phyloP scores from a whole-genome alignment of 2,329 filamentous ascomycete species.

The Colletotrichum sansevieriae region DNA sequence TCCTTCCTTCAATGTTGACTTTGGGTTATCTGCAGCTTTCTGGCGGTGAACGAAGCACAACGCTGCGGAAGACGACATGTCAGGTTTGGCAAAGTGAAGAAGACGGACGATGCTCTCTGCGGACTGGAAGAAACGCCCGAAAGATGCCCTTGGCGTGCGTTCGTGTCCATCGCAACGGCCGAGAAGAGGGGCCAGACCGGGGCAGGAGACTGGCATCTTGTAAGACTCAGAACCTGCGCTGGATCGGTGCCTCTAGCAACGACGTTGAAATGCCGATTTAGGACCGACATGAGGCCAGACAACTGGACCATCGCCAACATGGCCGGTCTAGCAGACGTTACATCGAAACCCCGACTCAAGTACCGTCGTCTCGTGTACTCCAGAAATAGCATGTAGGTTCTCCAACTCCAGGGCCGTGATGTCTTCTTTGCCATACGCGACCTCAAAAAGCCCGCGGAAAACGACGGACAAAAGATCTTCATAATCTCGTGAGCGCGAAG shows the following conservation, averaged over 20 bases:
- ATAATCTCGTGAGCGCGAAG: conserved; percentile 17
- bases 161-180: conserved; percentile 3
- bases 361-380: conserved; percentile 16
- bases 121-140: background rate
- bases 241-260: conserved; percentile 10
- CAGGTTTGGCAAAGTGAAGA: conserved; percentile 1
- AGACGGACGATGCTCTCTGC: background rate
- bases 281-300: conserved; percentile 10
- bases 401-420: background rate
- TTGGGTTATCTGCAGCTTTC: background rate
- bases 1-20: background rate
- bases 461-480: conserved; percentile 4
- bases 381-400: background rate
- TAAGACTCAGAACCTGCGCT: background rate
- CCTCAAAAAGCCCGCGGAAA: background rate
- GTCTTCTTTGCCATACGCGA: background rate
- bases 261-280: conserved; percentile 14
- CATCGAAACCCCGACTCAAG: conserved; percentile 5
- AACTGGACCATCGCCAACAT: background rate
- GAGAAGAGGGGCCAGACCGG: background rate
- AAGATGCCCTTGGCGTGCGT: background rate
- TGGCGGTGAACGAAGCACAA: background rate
- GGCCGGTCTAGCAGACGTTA: conserved; percentile 12
- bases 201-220: background rate
- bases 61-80: background rate